These are phyloP conservation scores for Phytopythium helicoides DNA, from an alignment of 352 stramenopile genomes.

Conservation along the genomic window DNA sequence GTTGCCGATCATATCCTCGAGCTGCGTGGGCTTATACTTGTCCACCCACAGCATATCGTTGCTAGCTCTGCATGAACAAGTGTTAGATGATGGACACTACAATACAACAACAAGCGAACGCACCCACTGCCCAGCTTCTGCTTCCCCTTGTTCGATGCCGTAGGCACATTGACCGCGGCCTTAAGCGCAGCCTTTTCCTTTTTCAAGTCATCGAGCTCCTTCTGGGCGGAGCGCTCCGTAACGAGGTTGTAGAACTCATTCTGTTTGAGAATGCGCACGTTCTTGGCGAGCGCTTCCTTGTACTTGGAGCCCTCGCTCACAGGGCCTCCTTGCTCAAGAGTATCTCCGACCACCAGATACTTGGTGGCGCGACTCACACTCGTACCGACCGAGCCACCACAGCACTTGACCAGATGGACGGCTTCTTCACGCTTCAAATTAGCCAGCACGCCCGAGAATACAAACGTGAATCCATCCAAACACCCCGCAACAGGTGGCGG, in stretches of 20 bases:
- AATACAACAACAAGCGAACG: conserved; percentile 9
- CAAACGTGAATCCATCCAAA: conserved; percentile 77
- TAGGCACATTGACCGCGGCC: conserved; percentile 39
- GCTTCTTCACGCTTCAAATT: conserved; percentile 61
- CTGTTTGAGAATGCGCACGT: conserved; percentile 83
- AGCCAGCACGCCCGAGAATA: conserved; percentile 67
- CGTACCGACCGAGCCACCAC: conserved; percentile 60
- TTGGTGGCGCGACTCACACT: conserved; percentile 69
- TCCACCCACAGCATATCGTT: conserved; percentile 93
- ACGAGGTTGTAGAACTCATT: conserved; percentile 88
- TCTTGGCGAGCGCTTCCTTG: conserved; percentile 83
- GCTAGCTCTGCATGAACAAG: conserved; percentile 21
- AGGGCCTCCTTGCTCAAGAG: conserved; percentile 66
- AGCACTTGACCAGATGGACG: conserved; percentile 77
- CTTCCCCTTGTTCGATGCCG: conserved; percentile 50
- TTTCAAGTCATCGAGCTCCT: conserved; percentile 56
- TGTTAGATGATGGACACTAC: conserved; percentile 3
- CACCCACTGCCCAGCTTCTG: conserved; percentile 45
- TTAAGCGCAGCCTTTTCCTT: conserved; percentile 59
- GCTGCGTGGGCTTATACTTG: conserved; percentile 93
- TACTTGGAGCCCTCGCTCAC: conserved; percentile 82
- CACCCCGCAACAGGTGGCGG: conserved; percentile 54
- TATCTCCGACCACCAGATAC: conserved; percentile 69
- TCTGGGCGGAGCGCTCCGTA: conserved; percentile 55
- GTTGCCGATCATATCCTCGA: conserved; percentile 94